Evolutionary conservation across 208 protist genomes (phyloP).

Genomic region (Crithidia sp.): DNA sequence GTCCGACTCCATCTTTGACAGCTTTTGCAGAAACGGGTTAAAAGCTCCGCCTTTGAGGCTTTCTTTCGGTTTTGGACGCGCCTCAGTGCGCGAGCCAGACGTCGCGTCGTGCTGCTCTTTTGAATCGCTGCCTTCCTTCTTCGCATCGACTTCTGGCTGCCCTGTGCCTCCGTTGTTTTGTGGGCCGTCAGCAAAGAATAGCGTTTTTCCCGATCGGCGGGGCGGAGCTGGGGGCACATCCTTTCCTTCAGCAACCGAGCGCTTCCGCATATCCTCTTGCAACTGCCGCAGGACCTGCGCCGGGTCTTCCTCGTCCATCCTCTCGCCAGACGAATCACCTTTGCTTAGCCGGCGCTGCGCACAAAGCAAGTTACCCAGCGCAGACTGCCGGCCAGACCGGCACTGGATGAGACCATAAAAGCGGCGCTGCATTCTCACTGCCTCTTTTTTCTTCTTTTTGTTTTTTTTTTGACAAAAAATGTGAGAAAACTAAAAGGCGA

Average conservation of each 20-base stretch:
- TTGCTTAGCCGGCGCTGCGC: conserved; percentile 4
- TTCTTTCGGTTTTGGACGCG: conserved; percentile 1
- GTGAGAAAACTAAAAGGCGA: background rate
- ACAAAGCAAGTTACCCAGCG: background rate
- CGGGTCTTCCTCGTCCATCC: conserved; percentile 49
- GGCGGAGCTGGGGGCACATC: conserved; percentile 36
- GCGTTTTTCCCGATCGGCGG: conserved; percentile 47
- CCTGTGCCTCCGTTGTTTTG: background rate
- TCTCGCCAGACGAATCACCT: background rate
- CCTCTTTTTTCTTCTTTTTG: conserved; percentile 8
- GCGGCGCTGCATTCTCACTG: conserved; percentile 26
- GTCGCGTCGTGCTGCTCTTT: background rate
- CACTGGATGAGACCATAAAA: background rate
- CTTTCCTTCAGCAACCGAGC: conserved; percentile 24
- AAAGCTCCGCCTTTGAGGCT: background rate
- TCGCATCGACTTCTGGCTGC: background rate
- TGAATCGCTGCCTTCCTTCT: background rate
- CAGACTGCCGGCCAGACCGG: background rate
- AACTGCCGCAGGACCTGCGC: conserved; percentile 43
- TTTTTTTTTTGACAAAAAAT: conserved; percentile 4
- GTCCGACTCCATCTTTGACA: conserved; percentile 64
- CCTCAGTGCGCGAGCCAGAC: background rate
- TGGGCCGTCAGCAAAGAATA: conserved; percentile 31
- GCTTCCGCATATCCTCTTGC: conserved; percentile 41
- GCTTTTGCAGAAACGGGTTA: conserved; percentile 69